phyloP scores from a whole-genome alignment of 768 basidiomycete species.

The Rhizopogon roseolus region DNA sequence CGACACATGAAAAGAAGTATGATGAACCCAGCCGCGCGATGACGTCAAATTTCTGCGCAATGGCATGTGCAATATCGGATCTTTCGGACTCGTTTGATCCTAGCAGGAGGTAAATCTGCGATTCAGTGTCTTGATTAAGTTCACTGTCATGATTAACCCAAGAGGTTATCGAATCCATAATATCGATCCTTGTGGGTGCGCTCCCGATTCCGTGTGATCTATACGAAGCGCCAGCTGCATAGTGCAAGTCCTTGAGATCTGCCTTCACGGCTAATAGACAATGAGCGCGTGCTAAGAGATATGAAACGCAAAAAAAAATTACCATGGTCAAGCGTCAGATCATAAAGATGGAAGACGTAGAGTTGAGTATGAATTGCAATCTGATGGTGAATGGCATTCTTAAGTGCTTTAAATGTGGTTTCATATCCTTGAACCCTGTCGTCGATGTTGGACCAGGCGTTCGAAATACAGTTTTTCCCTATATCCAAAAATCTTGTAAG shows the following conservation, averaged over 20 bases:
- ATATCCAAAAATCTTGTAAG: neutral
- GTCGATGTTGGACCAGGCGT: neutral
- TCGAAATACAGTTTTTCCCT: neutral
- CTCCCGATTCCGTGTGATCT: slow-evolving; percentile 9
- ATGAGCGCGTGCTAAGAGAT: neutral
- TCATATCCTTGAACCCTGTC: neutral
- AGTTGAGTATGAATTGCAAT: neutral
- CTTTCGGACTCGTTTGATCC: slow-evolving; percentile 27
- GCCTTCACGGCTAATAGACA: neutral
- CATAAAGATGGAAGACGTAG: neutral
- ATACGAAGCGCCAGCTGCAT: slow-evolving; percentile 17
- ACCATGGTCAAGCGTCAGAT: neutral
- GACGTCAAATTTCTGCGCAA: slow-evolving; percentile 20
- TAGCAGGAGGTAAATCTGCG: slow-evolving; percentile 20
- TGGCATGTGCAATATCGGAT: slow-evolving; percentile 25
- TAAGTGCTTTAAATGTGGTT: neutral
- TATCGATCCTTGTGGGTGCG: slow-evolving; percentile 3
- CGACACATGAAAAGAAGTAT: slow-evolving; percentile 21
- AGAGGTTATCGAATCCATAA: slow-evolving; percentile 13
- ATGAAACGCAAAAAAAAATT: neutral
- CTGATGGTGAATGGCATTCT: neutral
- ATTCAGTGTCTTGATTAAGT: slow-evolving; percentile 4
- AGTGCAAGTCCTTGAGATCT: slow-evolving; percentile 17
- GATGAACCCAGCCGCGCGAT: slow-evolving; percentile 27
- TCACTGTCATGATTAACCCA: slow-evolving; percentile 13